These are phyloP conservation scores for Talaromyces liani DNA, from an alignment of 495 filamentous ascomycete genomes.

Conservation along the genomic window DNA sequence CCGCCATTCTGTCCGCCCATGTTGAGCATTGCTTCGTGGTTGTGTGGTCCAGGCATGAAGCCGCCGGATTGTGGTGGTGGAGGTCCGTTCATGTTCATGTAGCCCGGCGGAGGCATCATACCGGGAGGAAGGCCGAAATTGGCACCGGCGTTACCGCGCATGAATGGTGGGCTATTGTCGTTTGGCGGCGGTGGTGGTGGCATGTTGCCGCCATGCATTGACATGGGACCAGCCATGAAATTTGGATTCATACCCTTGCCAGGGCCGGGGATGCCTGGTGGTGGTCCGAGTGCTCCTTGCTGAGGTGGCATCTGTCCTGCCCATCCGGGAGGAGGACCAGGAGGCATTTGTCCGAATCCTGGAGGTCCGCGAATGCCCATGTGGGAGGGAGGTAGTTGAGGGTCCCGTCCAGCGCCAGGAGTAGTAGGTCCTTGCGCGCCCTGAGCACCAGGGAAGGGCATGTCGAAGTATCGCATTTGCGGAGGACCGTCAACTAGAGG, in stretches of 20 bases:
- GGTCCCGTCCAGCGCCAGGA: slow-evolving; percentile 28
- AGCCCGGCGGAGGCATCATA: slow-evolving; percentile 47
- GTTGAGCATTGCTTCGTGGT: slow-evolving; percentile 36
- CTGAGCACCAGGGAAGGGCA: slow-evolving; percentile 24
- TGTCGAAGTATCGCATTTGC: slow-evolving; percentile 40
- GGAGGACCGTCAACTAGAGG: slow-evolving; percentile 33
- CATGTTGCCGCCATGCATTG: slow-evolving; percentile 28
- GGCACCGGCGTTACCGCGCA: slow-evolving; percentile 22
- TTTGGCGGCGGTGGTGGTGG: slow-evolving; percentile 20
- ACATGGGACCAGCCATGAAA: slow-evolving; percentile 39
- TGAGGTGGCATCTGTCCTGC: slow-evolving; percentile 24
- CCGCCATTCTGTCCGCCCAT: slow-evolving; percentile 25
- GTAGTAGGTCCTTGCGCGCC: slow-evolving; percentile 29
- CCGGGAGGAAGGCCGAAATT: slow-evolving; percentile 32
- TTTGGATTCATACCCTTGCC: slow-evolving; percentile 31
- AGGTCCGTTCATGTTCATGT: slow-evolving; percentile 34
- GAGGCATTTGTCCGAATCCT: slow-evolving; percentile 40
- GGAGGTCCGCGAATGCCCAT: slow-evolving; percentile 42
- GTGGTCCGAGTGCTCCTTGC: slow-evolving; percentile 35
- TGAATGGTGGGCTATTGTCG: slow-evolving; percentile 31
- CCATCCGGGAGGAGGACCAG: slow-evolving; percentile 37
- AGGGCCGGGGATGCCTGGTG: slow-evolving; percentile 38
- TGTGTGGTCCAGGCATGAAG: slow-evolving; percentile 39
- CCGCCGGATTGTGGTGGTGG: slow-evolving; percentile 28
- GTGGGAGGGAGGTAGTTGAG: slow-evolving; percentile 17